These are phyloP conservation scores for Pouteria glomerata DNA, from an alignment of 148 eudicot genomes.

Conservation along the genomic window DNA sequence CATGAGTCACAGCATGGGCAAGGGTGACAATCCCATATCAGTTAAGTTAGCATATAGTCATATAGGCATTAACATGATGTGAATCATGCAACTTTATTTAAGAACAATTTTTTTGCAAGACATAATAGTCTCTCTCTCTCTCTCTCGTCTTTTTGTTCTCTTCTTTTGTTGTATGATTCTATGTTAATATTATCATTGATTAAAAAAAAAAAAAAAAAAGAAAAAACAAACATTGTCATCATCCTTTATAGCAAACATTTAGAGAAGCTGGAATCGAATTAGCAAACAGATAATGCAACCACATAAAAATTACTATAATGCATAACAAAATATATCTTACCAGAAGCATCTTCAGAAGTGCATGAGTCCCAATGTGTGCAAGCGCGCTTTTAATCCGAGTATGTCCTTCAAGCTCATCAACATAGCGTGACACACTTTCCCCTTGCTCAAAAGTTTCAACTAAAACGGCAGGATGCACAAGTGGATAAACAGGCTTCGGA, in stretches of 20 bases:
- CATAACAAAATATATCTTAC: constrained; percentile 28
- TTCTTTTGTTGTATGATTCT: no score
- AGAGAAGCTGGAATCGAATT: background rate
- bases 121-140: no score
- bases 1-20: background rate
- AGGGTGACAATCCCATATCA: background rate
- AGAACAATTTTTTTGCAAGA: no score
- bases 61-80: background rate
- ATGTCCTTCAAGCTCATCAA: constrained; percentile 71
- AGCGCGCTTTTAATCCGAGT: constrained; percentile 62
- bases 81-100: no score
- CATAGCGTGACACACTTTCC: constrained; percentile 76
- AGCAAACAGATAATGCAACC: background rate
- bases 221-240: background rate
- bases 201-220: no score
- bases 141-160: no score
- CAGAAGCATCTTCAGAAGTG: constrained; percentile 89
- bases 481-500: constrained; percentile 92
- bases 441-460: constrained; percentile 93
- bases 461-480: constrained; percentile 91
- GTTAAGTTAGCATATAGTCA: background rate
- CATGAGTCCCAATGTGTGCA: constrained; percentile 93
- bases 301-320: background rate
- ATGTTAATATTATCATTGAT: no score
- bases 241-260: background rate